Evolutionary conservation across 257 asterid species (phyloP).

Genomic region (Anisodus tanguticus): DNA sequence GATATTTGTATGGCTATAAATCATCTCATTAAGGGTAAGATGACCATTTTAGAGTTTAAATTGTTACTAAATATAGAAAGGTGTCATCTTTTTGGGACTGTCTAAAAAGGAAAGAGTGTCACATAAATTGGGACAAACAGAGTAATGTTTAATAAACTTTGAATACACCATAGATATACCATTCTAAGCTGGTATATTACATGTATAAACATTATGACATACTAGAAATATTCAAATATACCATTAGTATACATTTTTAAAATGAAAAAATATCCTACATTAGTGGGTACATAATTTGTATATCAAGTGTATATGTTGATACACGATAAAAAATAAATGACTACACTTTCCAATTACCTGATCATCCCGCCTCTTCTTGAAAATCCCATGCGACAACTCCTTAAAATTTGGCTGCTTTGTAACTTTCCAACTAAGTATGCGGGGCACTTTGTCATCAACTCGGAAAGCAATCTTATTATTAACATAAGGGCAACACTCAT

Average conservation of each 20-base stretch:
- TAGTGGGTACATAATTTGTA: not conserved
- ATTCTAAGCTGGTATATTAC: not conserved
- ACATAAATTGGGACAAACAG: too few relatives aligned
- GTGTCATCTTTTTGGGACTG: too few relatives aligned
- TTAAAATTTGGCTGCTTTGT: slow-evolving; percentile 10
- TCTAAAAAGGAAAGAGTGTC: too few relatives aligned
- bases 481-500: slow-evolving; percentile 27
- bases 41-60: too few relatives aligned
- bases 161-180: not conserved
- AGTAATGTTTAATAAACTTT: not conserved
- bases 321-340: not conserved
- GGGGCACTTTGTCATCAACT: slow-evolving; percentile 28
- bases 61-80: too few relatives aligned
- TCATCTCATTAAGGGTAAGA: too few relatives aligned
- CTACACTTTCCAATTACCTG: not conserved
- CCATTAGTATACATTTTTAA: not conserved
- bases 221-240: slow-evolving; percentile 12
- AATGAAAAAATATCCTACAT: not conserved
- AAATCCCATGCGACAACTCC: slow-evolving; percentile 11
- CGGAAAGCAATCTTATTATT: slow-evolving; percentile 29
- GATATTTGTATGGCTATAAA: too few relatives aligned
- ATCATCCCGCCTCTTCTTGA: slow-evolving; percentile 24
- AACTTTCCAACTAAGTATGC: slow-evolving; percentile 27
- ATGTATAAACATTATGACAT: slow-evolving; percentile 17
- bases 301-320: not conserved